A percentile compares a stretch with the other conserved stretches of the same genome.
Evolutionary conservation across 495 filamentous ascomycete genomes (phyloP).

Genomic region (Pyrenula aspistea): DNA sequence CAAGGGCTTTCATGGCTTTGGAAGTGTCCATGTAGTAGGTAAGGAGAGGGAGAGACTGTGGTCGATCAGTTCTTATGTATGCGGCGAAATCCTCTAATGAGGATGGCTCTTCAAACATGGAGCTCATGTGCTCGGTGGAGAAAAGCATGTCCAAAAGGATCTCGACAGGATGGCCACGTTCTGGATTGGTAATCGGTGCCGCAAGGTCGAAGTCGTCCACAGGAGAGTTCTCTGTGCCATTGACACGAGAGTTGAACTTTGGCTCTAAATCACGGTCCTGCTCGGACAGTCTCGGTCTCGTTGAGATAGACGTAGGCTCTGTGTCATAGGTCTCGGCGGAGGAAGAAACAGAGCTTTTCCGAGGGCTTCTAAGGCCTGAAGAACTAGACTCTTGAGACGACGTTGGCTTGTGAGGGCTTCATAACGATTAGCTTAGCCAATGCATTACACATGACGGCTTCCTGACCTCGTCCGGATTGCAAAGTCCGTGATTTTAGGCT

Average conservation of each 20-base stretch:
- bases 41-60: slow-evolving; percentile 55
- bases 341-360: not conserved
- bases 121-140: slow-evolving; percentile 47
- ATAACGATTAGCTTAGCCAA: too few relatives aligned
- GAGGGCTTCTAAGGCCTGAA: not conserved
- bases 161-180: slow-evolving; percentile 35
- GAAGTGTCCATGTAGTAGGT: slow-evolving; percentile 51
- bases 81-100: slow-evolving; percentile 52
- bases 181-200: not conserved
- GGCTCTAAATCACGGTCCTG: not conserved
- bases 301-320: not conserved
- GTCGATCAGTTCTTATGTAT: slow-evolving; percentile 59
- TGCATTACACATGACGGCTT: too few relatives aligned
- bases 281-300: not conserved
- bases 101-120: slow-evolving; percentile 48
- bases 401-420: not conserved
- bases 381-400: not conserved
- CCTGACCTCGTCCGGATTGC: not conserved
- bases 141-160: slow-evolving; percentile 50
- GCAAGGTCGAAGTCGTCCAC: slow-evolving; percentile 1
- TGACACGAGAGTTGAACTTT: not conserved
- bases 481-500: not conserved
- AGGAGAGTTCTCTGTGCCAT: not conserved
- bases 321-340: not conserved
- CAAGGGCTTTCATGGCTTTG: slow-evolving; percentile 59